Percentiles rank a stretch among this genome's conserved stretches.
These are phyloP conservation scores for Trametes cingulata DNA, from an alignment of 768 basidiomycete genomes.

Conservation along the genomic window DNA sequence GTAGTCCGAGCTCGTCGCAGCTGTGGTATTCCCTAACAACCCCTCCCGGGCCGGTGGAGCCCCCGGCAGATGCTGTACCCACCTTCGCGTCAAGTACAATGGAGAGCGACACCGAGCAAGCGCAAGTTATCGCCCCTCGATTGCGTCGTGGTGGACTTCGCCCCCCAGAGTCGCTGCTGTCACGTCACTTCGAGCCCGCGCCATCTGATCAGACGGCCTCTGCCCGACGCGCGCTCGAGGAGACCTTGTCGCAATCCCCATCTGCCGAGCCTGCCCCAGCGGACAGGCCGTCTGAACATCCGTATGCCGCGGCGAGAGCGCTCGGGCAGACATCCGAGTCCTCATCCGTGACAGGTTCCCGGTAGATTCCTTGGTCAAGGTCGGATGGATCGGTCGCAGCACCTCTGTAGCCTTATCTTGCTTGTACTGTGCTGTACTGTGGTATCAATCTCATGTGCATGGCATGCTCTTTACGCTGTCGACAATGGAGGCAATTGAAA, in stretches of 20 bases:
- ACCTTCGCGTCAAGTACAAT: background rate
- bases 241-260: background rate
- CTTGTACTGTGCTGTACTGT: background rate
- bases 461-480: no score
- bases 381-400: background rate
- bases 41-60: background rate
- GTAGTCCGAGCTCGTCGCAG: conserved; percentile 26
- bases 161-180: conserved; percentile 60
- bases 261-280: background rate
- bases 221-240: background rate
- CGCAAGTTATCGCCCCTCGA: conserved; percentile 41
- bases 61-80: background rate
- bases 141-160: conserved; percentile 68
- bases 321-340: background rate
- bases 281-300: background rate
- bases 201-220: background rate
- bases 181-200: conserved; percentile 23
- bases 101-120: conserved; percentile 16
- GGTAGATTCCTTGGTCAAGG: background rate
- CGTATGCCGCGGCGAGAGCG: no score
- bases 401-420: background rate
- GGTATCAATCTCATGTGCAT: no score
- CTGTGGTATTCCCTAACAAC: conserved; percentile 27
- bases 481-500: no score
- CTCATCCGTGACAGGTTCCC: background rate